These are phyloP conservation scores for Aristolochia californica DNA, from an alignment of 164 flowering plant genomes.

Conservation along the genomic window DNA sequence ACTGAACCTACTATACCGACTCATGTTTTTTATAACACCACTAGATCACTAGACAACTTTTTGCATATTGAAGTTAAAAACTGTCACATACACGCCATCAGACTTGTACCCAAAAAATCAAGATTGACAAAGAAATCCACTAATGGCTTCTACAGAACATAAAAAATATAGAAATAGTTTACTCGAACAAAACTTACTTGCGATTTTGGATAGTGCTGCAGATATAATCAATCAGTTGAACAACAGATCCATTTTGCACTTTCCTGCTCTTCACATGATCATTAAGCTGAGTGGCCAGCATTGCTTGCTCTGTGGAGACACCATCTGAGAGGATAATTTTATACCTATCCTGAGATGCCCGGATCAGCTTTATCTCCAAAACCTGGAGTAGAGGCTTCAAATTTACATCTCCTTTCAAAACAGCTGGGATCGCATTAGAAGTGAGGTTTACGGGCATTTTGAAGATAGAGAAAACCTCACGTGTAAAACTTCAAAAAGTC, in stretches of 20 bases:
- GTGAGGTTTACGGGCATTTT: conserved; percentile 70
- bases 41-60: no score
- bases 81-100: no score
- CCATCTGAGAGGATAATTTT: conserved; percentile 69
- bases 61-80: no score
- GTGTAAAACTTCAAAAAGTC: no score
- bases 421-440: conserved; percentile 59
- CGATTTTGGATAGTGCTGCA: conserved; percentile 69
- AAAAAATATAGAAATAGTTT: not conserved
- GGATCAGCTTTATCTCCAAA: conserved; percentile 53
- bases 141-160: not conserved
- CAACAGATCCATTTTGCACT: conserved; percentile 61
- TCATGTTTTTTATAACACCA: no score
- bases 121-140: not conserved
- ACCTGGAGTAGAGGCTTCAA: conserved; percentile 84
- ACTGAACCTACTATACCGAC: no score
- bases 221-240: conserved; percentile 84
- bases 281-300: conserved; percentile 90
- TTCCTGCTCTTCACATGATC: conserved; percentile 47
- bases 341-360: conserved; percentile 55
- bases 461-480: not conserved
- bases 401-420: conserved; percentile 66
- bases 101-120: no score
- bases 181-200: conserved; percentile 29
- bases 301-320: conserved; percentile 56